Base-by-base conservation (phyloP, 176 grass and related monocot genomes). In the Ensete ventricosum region DNA sequence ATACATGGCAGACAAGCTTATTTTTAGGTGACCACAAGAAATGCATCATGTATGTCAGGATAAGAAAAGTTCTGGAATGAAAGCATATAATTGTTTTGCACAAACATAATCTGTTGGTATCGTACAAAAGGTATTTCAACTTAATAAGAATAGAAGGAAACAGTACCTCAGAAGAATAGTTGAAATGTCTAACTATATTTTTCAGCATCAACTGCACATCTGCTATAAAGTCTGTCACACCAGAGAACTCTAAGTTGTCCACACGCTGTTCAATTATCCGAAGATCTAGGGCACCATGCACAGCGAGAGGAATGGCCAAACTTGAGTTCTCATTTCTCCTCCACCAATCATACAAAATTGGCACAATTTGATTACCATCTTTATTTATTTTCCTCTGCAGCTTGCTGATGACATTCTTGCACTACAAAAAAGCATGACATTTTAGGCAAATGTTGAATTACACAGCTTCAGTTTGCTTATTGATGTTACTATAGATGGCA, bases 351-450 rank as follows among this genome's bases (percentile, higher is more conserved):
- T 86, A 87, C 83, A 99, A 87, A 55, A 89, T 78, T 20, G 96
- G 96, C 77, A 99, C 84, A 16, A 91, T 84, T 82, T 99, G 84
- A 60, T 89, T 79, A 14, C 96, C 96, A 60, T 99, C 96, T 85
- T 91, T 94, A 52, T 94, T 82, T 20, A 99, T 94, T 81, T 88
- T 89, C 75, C 87, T 94, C 84, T 91, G 92, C 64, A 99, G 86
- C 82, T 99, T 94, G 91, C 87, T 99, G 80, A 94, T 94, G 12
- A 99, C 96, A 87, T 99, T 91, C 91, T 99, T 99, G 76, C 96
- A 99, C 96, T 99, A 67, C 82, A 84, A 14, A 43, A 19, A 53
- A 50, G 67, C 11, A 51, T 4, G 6, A 11, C 6, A 50, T 1
- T 65, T 19, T 60, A n/a, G n/a, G 19, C 11, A 70, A 69, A 13